Evolutionary conservation across 2,329 filamentous ascomycete genomes (phyloP), one percentile per base, ranked within the genome.

Genomic region (Exophiala alcalophila): DNA sequence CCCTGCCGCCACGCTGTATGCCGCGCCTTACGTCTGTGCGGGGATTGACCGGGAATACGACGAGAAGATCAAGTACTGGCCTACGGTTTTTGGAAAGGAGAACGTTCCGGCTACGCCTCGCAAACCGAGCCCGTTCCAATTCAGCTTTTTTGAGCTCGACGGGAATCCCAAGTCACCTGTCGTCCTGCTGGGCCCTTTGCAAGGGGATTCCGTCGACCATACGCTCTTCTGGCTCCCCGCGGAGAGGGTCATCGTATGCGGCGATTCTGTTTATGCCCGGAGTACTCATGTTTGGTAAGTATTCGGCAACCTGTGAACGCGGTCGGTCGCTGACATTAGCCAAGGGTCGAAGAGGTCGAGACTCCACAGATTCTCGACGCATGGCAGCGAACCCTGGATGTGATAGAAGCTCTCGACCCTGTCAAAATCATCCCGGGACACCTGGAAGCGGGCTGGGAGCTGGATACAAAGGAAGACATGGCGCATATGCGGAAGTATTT

Each of bases 41-140:
- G 60, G 56, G 4, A 63, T 64, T 32, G 57, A 64, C 29, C 52
- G 59, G 19, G 61, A 64, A 44, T 64, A 64, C 33, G 61, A 60
- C 19, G 56, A 61, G 14, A 62, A 64, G 33, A 52, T 61, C 15
- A 52, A 46, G 12, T 64, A 59, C 41, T 64, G 61, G 61, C 56
- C 58, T 0, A 15, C 40, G 1, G 47, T 59, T 2, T 54, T 61
- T 32, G 60, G 59, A 2, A 43, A 41, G 14, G 58, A 63, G 23
- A 59, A 57, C 39, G 55, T 64, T 2, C 55, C 60, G 4, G 45
- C 40, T 2, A 30, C 40, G 6, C 60, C 59, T 9, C 47, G 45
- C 2, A 60, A 59, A 33, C 61, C 61, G 0, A 54, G 53, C 6
- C 44, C 48, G 0, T 64, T 58, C 35, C 27, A 47, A 1, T 62